Conservation (phyloP, 768 basidiomycete genomes). For the Tulasnella sp. region DNA sequence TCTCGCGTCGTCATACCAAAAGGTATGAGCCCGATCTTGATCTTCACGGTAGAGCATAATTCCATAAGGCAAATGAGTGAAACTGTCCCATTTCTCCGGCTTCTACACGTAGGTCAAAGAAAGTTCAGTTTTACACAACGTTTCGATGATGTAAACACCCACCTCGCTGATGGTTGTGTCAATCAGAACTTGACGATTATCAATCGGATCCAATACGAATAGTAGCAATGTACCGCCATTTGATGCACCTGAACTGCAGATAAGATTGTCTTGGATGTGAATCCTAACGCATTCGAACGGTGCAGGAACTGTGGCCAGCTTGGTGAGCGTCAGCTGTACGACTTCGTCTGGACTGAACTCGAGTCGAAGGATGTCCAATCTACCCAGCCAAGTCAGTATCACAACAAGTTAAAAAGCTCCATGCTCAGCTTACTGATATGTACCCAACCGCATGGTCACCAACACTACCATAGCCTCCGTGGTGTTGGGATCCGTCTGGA, state of each 20-base stretch:
- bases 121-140: neutral
- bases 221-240: neutral
- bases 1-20: constrained; percentile 1
- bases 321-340: neutral
- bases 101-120: neutral
- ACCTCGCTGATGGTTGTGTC: constrained; percentile 8
- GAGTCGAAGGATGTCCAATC: too few relatives aligned
- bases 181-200: neutral
- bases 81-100: neutral
- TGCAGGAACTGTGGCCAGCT: neutral
- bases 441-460: neutral
- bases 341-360: neutral
- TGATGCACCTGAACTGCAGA: neutral
- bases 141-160: too few relatives aligned
- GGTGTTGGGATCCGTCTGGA: constrained; percentile 7
- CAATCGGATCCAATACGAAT: neutral
- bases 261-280: constrained; percentile 5
- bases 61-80: neutral
- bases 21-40: neutral
- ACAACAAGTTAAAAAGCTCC: too few relatives aligned
- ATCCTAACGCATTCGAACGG: constrained; percentile 5
- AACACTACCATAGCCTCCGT: constrained; percentile 8
- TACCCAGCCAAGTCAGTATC: too few relatives aligned
- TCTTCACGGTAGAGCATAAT: constrained; percentile 11
- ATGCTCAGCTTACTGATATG: too few relatives aligned